Percentiles rank a stretch among this genome's conserved stretches.
phyloP scores from a whole-genome alignment of 2,329 filamentous ascomycete species.

The Atkinsonella texensis region DNA sequence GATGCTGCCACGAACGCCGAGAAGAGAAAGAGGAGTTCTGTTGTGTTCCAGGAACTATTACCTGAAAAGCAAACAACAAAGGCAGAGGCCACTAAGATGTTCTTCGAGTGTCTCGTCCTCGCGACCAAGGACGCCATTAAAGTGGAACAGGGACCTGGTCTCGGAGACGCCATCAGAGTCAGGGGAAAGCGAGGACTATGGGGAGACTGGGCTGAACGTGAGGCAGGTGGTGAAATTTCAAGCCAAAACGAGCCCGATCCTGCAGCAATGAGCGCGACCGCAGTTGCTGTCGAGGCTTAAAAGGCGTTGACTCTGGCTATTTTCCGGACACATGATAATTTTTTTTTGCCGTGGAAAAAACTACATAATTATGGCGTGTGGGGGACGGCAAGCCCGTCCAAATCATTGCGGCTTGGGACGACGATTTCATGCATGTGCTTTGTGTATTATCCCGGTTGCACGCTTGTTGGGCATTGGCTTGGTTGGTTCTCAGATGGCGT shows the following conservation, averaged over 20 bases:
- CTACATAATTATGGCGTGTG: conserved; percentile 2
- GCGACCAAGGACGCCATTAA: conserved; percentile 98
- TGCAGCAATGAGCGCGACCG: conserved; percentile 18
- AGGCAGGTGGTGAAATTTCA: conserved; percentile 51
- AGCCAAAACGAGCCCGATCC: conserved; percentile 33
- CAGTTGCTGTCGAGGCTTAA: conserved; percentile 27
- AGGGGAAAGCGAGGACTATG: conserved; percentile 90
- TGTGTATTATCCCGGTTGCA: conserved; percentile 23
- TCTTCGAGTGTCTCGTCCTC: conserved; percentile 91
- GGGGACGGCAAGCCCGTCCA: background rate
- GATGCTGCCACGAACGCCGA: conserved; percentile 57
- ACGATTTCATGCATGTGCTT: conserved; percentile 13
- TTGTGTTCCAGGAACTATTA: conserved; percentile 83
- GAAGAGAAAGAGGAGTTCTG: conserved; percentile 62
- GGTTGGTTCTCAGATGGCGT: conserved; percentile 20
- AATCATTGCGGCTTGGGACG: conserved; percentile 8
- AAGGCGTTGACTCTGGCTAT: background rate
- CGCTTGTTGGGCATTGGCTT: conserved; percentile 20
- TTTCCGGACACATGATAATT: conserved; percentile 6
- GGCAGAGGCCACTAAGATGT: conserved; percentile 97
- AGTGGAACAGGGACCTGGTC: conserved; percentile 69
- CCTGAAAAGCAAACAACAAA: conserved; percentile 71
- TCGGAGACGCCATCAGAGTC: conserved; percentile 73
- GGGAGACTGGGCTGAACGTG: conserved; percentile 86
- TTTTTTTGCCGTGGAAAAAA: background rate